Conservation (phyloP, 305 asterid species). For the Ajuga reptans region DNA sequence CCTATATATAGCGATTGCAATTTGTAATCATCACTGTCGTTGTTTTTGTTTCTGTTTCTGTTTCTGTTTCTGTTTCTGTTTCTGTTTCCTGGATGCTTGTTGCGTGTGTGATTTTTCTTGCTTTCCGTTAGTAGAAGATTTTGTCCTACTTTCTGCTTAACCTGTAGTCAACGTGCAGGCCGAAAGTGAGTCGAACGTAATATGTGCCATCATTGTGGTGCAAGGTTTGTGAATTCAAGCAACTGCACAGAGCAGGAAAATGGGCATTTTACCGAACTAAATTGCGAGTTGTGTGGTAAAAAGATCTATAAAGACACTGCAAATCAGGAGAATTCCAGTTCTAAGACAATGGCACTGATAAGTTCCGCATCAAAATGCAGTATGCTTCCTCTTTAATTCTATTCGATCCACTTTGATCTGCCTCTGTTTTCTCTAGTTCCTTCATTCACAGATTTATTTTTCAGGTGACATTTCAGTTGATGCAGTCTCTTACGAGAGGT, state of each 20-base stretch:
- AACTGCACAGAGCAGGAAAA: slow-evolving; percentile 34
- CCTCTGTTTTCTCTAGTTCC: background rate
- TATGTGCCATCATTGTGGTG: slow-evolving; percentile 46
- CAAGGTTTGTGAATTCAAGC: slow-evolving; percentile 29
- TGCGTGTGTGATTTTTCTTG: background rate
- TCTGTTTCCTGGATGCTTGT: background rate
- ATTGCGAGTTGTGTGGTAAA: slow-evolving; percentile 37
- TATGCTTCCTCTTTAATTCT: slow-evolving; percentile 22
- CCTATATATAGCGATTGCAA: background rate
- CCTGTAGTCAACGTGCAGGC: slow-evolving; percentile 27
- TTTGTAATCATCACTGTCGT: background rate
- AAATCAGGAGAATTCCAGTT: slow-evolving; percentile 30
- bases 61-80: slow-evolving; percentile 12
- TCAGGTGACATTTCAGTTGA: slow-evolving; percentile 72
- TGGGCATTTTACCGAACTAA: slow-evolving; percentile 26
- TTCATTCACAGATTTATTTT: slow-evolving; percentile 20
- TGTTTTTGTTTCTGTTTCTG: background rate
- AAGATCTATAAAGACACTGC: slow-evolving; percentile 26
- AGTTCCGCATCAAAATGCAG: slow-evolving; percentile 60
- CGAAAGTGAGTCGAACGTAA: slow-evolving; percentile 32
- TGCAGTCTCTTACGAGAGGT: slow-evolving; percentile 54
- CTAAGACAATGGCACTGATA: slow-evolving; percentile 38
- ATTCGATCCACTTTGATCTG: background rate
- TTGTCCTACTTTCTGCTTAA: slow-evolving; percentile 9
- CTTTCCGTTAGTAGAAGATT: slow-evolving; percentile 6